Evolutionary conservation across 1,284 basidiomycete genomes (phyloP).

Genomic region (Meira nashicola): DNA sequence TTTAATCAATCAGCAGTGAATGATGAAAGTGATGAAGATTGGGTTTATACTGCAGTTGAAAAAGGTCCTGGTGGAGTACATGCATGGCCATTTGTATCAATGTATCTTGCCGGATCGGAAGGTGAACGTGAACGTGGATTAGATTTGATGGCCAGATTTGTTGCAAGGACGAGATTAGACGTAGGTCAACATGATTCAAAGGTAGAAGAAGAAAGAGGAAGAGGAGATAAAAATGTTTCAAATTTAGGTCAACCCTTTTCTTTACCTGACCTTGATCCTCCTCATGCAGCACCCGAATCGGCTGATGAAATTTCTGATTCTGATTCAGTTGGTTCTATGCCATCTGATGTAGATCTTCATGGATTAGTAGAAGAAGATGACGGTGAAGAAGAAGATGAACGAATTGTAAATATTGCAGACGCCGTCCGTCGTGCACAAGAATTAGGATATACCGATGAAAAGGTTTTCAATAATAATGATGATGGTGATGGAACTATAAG

Average conservation of each 20-base stretch:
- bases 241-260: no score
- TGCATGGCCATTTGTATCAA: slow-evolving; percentile 50
- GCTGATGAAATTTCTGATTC: slow-evolving; percentile 6
- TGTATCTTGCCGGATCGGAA: slow-evolving; percentile 43
- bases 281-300: not conserved
- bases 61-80: slow-evolving; percentile 46
- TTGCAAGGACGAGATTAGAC: slow-evolving; percentile 13
- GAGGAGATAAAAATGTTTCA: no score
- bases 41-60: slow-evolving; percentile 39
- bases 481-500: no score
- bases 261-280: not conserved
- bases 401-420: not conserved
- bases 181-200: not conserved
- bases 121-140: slow-evolving; percentile 45
- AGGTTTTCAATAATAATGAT: no score
- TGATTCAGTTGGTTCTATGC: slow-evolving; percentile 37
- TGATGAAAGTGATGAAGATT: slow-evolving; percentile 8
- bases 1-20: not conserved
- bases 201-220: not conserved
- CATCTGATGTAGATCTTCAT: slow-evolving; percentile 27
- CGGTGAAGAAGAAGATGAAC: not conserved
- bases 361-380: slow-evolving; percentile 7
- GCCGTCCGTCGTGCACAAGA: slow-evolving; percentile 6
- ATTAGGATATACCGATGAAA: not conserved
- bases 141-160: slow-evolving; percentile 40